Conservation (phyloP, 768 basidiomycete genomes). For the Cubamyces lactineus region DNA sequence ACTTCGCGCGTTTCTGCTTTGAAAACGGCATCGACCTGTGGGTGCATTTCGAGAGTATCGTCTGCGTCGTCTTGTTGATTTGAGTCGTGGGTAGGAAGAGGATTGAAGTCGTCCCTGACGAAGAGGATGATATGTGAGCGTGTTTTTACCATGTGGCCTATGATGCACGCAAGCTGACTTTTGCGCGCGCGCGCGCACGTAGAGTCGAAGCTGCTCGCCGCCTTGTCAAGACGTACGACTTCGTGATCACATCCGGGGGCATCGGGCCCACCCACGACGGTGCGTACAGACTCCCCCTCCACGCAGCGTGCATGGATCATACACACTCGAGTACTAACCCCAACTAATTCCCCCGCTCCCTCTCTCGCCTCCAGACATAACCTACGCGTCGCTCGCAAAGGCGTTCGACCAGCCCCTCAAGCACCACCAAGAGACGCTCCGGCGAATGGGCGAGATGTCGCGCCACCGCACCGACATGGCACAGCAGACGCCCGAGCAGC, state of each 20-base stretch:
- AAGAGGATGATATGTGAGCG: conserved; percentile 84
- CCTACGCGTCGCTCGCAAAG: conserved; percentile 84
- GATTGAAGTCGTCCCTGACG: conserved; percentile 90
- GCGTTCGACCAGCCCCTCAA: conserved; percentile 75
- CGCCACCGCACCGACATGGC: conserved; percentile 57
- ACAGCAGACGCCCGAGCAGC: conserved; percentile 74
- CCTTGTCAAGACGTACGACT: conserved; percentile 82
- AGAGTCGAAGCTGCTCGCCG: conserved; percentile 86
- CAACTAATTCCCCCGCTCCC: not conserved
- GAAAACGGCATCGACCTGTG: conserved; percentile 84
- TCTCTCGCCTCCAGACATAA: conserved; percentile 64
- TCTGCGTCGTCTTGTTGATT: not conserved
- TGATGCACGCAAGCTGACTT: not conserved
- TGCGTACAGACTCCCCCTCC: conserved; percentile 37
- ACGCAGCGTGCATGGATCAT: not conserved
- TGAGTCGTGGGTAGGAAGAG: conserved; percentile 59
- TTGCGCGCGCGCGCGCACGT: conserved; percentile 32
- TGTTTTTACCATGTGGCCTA: not conserved
- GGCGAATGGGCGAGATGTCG: conserved; percentile 67
- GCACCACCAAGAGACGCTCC: conserved; percentile 78
- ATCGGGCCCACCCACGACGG: conserved; percentile 93
- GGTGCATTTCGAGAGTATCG: not conserved
- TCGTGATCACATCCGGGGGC: conserved; percentile 89
- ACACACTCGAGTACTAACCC: not conserved
- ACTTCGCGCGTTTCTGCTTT: conserved; percentile 88